Percentiles rank a stretch among this genome's conserved stretches.
Evolutionary conservation across 2,329 filamentous ascomycete genomes (phyloP).

Genomic region (Pseudocercospora macadamiae): DNA sequence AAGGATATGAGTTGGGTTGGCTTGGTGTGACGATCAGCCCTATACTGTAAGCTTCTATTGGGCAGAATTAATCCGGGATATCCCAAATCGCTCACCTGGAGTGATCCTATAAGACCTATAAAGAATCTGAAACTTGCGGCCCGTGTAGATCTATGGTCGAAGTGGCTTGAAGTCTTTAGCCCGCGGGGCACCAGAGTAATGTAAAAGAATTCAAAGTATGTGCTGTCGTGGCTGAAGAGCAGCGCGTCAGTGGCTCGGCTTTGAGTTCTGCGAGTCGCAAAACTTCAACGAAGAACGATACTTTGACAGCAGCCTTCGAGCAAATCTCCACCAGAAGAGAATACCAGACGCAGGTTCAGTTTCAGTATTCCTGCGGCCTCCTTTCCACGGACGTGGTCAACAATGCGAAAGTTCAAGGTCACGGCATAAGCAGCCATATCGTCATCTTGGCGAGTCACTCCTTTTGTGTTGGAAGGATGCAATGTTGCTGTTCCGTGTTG

Average conservation of each 20-base stretch:
- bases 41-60: no score
- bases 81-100: background rate
- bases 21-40: background rate
- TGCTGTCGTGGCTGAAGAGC: background rate
- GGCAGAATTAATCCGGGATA: no score
- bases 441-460: no score
- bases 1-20: background rate
- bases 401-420: no score
- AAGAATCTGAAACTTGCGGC: background rate
- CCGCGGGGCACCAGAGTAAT: background rate
- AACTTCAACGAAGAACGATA: background rate
- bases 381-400: no score
- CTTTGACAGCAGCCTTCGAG: background rate
- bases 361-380: no score
- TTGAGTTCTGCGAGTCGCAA: background rate
- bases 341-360: background rate
- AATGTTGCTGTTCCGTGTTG: no score
- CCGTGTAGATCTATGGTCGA: background rate
- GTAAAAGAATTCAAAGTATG: background rate
- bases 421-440: no score
- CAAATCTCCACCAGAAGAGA: background rate
- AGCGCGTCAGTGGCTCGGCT: background rate
- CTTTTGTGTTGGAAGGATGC: no score
- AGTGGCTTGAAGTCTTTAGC: background rate
- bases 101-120: background rate